Percentiles rank a stretch among this genome's conserved stretches.
Conservation (phyloP, 1,139 yeast genomes). For the Chernovozyma aurita region DNA sequence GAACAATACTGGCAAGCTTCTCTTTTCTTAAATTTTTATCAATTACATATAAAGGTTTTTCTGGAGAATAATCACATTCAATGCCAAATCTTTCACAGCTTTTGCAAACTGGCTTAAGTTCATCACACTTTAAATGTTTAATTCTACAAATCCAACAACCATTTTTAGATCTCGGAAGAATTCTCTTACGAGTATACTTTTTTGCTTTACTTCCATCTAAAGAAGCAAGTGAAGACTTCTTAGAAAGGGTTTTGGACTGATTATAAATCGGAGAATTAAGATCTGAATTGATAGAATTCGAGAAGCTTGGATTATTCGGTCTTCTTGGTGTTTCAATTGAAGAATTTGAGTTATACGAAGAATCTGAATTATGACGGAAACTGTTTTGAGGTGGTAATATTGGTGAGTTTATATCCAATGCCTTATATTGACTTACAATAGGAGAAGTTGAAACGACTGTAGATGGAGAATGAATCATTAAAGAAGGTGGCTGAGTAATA, state of each 20-base stretch:
- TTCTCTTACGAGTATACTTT: slow-evolving; percentile 39
- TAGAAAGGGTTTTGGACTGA: slow-evolving; percentile 6
- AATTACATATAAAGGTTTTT: slow-evolving; percentile 38
- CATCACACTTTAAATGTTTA: slow-evolving; percentile 48
- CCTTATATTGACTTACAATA: slow-evolving; percentile 6
- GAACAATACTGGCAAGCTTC: slow-evolving; percentile 31
- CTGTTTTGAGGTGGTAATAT: slow-evolving; percentile 21
- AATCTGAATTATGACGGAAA: slow-evolving; percentile 26
- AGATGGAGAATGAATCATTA: slow-evolving; percentile 1
- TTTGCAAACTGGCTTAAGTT: slow-evolving; percentile 34
- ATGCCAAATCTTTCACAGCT: slow-evolving; percentile 41
- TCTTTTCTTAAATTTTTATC: slow-evolving; percentile 33
- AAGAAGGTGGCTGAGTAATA: slow-evolving; percentile 1
- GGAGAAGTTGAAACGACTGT: slow-evolving; percentile 8
- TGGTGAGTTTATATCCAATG: slow-evolving; percentile 8
- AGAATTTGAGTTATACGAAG: slow-evolving; percentile 12
- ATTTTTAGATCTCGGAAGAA: slow-evolving; percentile 39
- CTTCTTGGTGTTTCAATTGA: slow-evolving; percentile 16
- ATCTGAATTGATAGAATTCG: slow-evolving; percentile 1
- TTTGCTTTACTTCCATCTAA: slow-evolving; percentile 16
- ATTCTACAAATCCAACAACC: slow-evolving; percentile 52
- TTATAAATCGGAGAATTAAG: slow-evolving; percentile 1
- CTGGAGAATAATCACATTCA: slow-evolving; percentile 39
- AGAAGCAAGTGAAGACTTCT: slow-evolving; percentile 7
- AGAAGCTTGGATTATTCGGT: slow-evolving; percentile 11